phyloP scores from a whole-genome alignment of 2,329 filamentous ascomycete species.

The Hypoxylon sp. region DNA sequence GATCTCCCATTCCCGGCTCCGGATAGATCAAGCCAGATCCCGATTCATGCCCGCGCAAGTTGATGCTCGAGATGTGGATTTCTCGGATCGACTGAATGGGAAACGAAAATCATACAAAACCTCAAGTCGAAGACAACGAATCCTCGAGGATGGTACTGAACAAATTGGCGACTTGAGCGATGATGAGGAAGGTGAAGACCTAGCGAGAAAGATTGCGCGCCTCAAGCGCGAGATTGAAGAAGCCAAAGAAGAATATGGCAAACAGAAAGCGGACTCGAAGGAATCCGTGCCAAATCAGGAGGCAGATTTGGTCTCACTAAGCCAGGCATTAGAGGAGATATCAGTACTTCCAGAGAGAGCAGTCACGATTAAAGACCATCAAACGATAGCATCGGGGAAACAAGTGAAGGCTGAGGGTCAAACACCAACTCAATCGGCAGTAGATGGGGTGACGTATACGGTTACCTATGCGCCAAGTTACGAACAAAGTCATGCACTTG shows the following conservation, averaged over 20 bases:
- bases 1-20: conserved; percentile 83
- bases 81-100: conserved; percentile 87
- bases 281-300: conserved; percentile 61
- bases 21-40: conserved; percentile 83
- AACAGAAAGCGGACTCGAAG: conserved; percentile 64
- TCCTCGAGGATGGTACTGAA: conserved; percentile 74
- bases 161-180: conserved; percentile 83
- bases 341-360: conserved; percentile 55
- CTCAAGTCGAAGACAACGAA: conserved; percentile 76
- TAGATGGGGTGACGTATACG: conserved; percentile 69
- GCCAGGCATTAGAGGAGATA: conserved; percentile 79
- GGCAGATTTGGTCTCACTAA: conserved; percentile 77
- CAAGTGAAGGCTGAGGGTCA: conserved; percentile 44
- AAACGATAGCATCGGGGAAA: conserved; percentile 50
- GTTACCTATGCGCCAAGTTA: conserved; percentile 76
- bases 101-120: conserved; percentile 89
- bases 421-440: conserved; percentile 33
- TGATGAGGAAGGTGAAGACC: conserved; percentile 76
- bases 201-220: conserved; percentile 85
- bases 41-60: conserved; percentile 83
- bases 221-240: conserved; percentile 78
- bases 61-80: conserved; percentile 84
- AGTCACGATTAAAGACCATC: conserved; percentile 43
- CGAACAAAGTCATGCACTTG: conserved; percentile 78
- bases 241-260: conserved; percentile 69